Base-by-base conservation (phyloP, 2,329 filamentous ascomycete species). In the Cladosporium sp. region DNA sequence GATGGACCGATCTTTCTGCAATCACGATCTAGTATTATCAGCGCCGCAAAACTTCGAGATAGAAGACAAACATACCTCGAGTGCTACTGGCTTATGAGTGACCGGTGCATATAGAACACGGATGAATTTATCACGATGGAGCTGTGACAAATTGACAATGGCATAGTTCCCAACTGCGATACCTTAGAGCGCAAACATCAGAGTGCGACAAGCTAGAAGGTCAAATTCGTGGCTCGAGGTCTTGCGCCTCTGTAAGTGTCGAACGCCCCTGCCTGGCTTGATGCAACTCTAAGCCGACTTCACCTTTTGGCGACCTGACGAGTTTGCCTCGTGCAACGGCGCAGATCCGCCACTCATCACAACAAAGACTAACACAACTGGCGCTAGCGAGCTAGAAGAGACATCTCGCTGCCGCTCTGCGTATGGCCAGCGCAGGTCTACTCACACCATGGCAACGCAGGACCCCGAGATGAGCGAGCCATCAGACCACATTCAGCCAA, bases 241-340 rank as follows among this genome's bases (percentile, higher is more conserved):
- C 8, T 46, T 13, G n/a, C 10, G 39, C 48, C 18, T 26, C 48
- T 51, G 48, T 16, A 14, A 26, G 48, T 28, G 25, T 51, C 26
- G 23, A 21, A 26, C 46, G 57, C 36, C 23, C 63, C 46, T 59
- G 43, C 63, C 57, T 30, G 18, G 30, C 18, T n/a, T 39, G 46
- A 34, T 8, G 11, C 54, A 65, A 65, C 63, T 54, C 43, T 53
- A 30, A 54, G 23, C 36, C 46, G 30, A 65, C 63, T 23, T 65
- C 63, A 59, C 43, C 63, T 58, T 25, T 53, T 49, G 13, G 26
- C 32, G 18, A 26, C 16, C 28, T 54, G n/a, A 21, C 39, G n/a
- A 21, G 10, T 7, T 23, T 7, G 39, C n/a, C n/a, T 21, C 39
- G 21, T 21, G 8, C 3, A 6, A 46, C 39, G 39, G 39, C 39